Percentiles rank a stretch among this genome's conserved stretches.
Conservation (phyloP, 805 yeast species). For the Sporopachydermia lactativora region DNA sequence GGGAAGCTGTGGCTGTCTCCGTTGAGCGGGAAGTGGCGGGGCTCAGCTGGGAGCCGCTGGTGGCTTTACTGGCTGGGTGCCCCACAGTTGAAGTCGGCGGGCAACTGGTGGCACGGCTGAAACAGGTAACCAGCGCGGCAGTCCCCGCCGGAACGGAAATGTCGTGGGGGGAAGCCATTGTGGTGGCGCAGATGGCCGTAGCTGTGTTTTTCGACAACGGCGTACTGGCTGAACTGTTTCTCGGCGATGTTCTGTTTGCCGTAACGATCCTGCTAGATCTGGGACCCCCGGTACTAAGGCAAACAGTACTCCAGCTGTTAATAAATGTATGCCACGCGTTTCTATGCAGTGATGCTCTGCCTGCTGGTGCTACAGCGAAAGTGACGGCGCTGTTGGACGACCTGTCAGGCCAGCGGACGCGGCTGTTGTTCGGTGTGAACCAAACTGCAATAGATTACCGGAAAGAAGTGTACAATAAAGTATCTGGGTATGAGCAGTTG, state of each 20-base stretch:
- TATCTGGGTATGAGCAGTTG: conserved; percentile 32
- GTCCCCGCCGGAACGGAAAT: conserved; percentile 10
- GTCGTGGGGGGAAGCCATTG: conserved; percentile 56
- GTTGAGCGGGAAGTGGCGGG: conserved; percentile 70
- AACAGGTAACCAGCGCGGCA: conserved; percentile 36
- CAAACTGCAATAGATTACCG: conserved; percentile 20
- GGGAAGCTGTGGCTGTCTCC: conserved; percentile 61
- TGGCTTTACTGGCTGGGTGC: conserved; percentile 44
- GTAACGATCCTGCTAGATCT: conserved; percentile 42
- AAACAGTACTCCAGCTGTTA: conserved; percentile 42
- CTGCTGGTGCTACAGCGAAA: conserved; percentile 28
- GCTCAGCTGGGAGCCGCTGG: conserved; percentile 47
- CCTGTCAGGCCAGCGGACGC: conserved; percentile 37
- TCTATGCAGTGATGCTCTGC: conserved; percentile 38
- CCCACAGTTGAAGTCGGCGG: conserved; percentile 69
- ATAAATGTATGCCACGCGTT: conserved; percentile 61
- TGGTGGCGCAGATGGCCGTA: conserved; percentile 48
- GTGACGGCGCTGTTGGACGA: conserved; percentile 38
- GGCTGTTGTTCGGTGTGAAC: conserved; percentile 13
- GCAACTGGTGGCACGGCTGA: conserved; percentile 41
- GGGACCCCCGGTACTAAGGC: conserved; percentile 42
- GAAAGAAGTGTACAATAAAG: conserved; percentile 13
- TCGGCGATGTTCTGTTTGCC: conserved; percentile 60
- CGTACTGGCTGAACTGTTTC: conserved; percentile 41
- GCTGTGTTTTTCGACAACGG: conserved; percentile 53